These are phyloP conservation scores for Cucurbita argyrosperma DNA, from an alignment of 306 rosid genomes.

Conservation along the genomic window DNA sequence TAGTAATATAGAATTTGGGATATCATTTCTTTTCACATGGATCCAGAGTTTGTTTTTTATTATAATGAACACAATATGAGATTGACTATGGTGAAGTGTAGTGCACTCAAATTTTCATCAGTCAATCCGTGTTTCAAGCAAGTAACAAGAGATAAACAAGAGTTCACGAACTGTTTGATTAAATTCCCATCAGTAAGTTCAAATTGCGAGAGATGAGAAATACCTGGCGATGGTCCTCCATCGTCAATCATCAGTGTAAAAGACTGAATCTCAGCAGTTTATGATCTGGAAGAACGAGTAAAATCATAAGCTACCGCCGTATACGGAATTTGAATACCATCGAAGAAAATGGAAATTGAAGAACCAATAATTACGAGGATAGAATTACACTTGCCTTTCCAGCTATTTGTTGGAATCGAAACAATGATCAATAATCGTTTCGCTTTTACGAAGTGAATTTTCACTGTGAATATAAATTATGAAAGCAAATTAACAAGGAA, in stretches of 20 bases:
- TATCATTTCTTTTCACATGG: not conserved
- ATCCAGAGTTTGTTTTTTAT: not conserved
- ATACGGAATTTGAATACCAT: not conserved
- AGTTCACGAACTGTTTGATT: not conserved
- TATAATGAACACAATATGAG: not conserved
- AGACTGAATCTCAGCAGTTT: not conserved
- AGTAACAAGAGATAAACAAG: not conserved
- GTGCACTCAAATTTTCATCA: not conserved
- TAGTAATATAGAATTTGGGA: not conserved
- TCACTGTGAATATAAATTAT: not conserved
- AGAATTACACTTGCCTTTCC: not conserved
- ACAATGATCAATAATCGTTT: not conserved
- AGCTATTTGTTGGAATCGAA: slow-evolving; percentile 2
- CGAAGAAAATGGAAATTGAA: not conserved
- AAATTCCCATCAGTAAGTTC: not conserved
- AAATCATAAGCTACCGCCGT: not conserved
- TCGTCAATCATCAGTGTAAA: not conserved
- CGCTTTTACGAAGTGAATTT: not conserved
- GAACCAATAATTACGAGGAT: not conserved
- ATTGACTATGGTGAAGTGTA: not conserved
- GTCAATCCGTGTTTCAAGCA: not conserved
- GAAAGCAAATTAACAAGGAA: slow-evolving; percentile 1
- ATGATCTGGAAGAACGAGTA: not conserved
- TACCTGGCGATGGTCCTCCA: slow-evolving; percentile 6
- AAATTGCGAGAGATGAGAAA: not conserved